These are phyloP conservation scores for Pisolithus orientalis DNA, from an alignment of 768 basidiomycete species.

Conservation along the genomic window DNA sequence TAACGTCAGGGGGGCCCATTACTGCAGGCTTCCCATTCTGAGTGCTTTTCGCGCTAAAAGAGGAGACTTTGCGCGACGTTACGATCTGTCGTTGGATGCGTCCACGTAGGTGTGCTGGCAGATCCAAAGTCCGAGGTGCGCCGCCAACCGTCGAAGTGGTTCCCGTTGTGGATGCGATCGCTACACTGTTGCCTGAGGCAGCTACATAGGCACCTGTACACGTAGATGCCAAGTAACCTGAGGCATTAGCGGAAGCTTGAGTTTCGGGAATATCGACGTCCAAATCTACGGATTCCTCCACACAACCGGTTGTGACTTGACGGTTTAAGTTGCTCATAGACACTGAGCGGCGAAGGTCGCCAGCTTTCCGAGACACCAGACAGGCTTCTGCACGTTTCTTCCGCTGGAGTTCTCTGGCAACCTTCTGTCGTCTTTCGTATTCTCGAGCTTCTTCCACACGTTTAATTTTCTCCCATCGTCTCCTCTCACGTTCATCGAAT, in stretches of 20 bases:
- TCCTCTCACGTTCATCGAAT: constrained; percentile 69
- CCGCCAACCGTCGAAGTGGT: constrained; percentile 65
- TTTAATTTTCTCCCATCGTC: constrained; percentile 56
- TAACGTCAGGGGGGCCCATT: constrained; percentile 66
- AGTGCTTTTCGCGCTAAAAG: constrained; percentile 21
- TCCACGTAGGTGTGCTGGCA: constrained; percentile 49
- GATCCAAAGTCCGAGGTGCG: constrained; percentile 38
- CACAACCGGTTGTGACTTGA: constrained; percentile 34
- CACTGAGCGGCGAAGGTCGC: constrained; percentile 65
- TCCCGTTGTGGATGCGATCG: constrained; percentile 85
- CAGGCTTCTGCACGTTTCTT: constrained; percentile 25
- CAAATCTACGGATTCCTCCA: constrained; percentile 38
- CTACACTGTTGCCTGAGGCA: constrained; percentile 93
- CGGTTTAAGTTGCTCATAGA: constrained; percentile 76
- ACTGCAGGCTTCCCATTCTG: constrained; percentile 24
- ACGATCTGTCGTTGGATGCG: constrained; percentile 60
- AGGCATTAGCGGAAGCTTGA: constrained; percentile 56
- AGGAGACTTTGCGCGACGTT: constrained; percentile 52
- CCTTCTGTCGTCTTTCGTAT: constrained; percentile 21
- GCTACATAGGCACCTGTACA: constrained; percentile 62
- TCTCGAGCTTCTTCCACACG: constrained; percentile 33
- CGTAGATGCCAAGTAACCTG: constrained; percentile 59
- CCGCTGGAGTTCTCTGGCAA: constrained; percentile 22
- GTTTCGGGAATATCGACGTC: constrained; percentile 32
- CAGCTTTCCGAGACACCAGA: constrained; percentile 25